Conservation (phyloP, 2,329 filamentous ascomycete genomes). For the Sphaceloma murrayae region DNA sequence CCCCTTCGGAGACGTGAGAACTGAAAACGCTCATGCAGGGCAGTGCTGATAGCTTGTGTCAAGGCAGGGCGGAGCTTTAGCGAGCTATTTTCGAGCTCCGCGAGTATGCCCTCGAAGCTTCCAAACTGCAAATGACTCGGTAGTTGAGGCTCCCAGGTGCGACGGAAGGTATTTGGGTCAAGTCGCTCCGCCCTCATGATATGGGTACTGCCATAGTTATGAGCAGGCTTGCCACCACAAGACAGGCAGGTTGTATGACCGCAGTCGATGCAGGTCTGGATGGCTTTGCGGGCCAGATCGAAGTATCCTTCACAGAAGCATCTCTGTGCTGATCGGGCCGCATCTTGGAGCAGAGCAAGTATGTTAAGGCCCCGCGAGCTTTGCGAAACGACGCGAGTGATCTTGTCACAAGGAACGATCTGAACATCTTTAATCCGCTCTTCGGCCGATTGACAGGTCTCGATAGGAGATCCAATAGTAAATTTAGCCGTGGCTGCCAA, state of each 20-base stretch:
- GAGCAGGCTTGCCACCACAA: slow-evolving; percentile 47
- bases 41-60: slow-evolving; percentile 25
- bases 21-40: slow-evolving; percentile 29
- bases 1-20: slow-evolving; percentile 28
- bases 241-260: slow-evolving; percentile 44
- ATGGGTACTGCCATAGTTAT: slow-evolving; percentile 31
- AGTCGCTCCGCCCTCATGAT: slow-evolving; percentile 25
- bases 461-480: not conserved
- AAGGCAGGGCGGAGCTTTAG: slow-evolving; percentile 22
- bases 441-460: too few relatives aligned
- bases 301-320: slow-evolving; percentile 50
- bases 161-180: slow-evolving; percentile 37
- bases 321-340: slow-evolving; percentile 21
- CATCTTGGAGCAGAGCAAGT: slow-evolving; percentile 2
- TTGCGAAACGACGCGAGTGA: not conserved
- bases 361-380: not conserved
- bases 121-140: slow-evolving; percentile 35
- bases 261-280: slow-evolving; percentile 45
- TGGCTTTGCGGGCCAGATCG: slow-evolving; percentile 29
- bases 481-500: slow-evolving; percentile 39
- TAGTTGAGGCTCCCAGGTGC: slow-evolving; percentile 33
- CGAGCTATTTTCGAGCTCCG: not conserved
- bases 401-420: too few relatives aligned
- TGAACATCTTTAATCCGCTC: too few relatives aligned
- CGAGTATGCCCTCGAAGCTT: slow-evolving; percentile 22